Base-by-base conservation (phyloP, 768 basidiomycete species). In the Trametes gibbosa region DNA sequence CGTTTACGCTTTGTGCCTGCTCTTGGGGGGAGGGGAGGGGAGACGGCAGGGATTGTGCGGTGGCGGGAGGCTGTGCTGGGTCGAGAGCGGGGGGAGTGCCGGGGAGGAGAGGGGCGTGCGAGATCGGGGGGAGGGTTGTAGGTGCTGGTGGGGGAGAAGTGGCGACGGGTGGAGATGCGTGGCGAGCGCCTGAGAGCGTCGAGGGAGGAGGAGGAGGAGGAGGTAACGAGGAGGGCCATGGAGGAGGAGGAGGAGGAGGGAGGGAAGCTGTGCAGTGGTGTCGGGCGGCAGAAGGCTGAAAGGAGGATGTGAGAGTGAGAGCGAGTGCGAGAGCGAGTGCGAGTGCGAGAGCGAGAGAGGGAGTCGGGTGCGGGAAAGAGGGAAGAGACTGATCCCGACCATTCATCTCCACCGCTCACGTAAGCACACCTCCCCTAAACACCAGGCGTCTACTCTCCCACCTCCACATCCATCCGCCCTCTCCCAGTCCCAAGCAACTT, bases 131-230 rank as follows among this genome's bases (percentile, higher is more conserved):
- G n/a, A n/a, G n/a, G n/a, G 34, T 9, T 12, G 34, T 50, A 35
- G 32, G 16, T 32, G 48, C 34, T 39, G 21, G 12, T 14, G 17
- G 24, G 34, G 53, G 34, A 35, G 14, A 47, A 32, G 16, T 47
- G 53, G 24, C 53, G 53, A 42, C 53, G 53, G 19, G n/a, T 8
- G 24, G 53, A 55, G 53, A 56, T 56, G 54, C 54, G 54, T 35
- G 54, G 34, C 37, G 54, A 56, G 54, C 54, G 54, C 21, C 54
- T 48, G 54, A n/a, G 45, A 21, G 34, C 3, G 19, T 34, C 34
- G 45, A 48, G 34, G 16, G 42, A 35, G 23, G 54, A 46, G 35
- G 45, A 37, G 29, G 55, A 39, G 37, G 54, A 46, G 35, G 45
- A 37, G 29, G 55, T 29, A 25, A 49, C 47, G 55, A 56, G 19